These are phyloP conservation scores for Primulina eburnea DNA, from an alignment of 257 asterid genomes.

Conservation along the genomic window DNA sequence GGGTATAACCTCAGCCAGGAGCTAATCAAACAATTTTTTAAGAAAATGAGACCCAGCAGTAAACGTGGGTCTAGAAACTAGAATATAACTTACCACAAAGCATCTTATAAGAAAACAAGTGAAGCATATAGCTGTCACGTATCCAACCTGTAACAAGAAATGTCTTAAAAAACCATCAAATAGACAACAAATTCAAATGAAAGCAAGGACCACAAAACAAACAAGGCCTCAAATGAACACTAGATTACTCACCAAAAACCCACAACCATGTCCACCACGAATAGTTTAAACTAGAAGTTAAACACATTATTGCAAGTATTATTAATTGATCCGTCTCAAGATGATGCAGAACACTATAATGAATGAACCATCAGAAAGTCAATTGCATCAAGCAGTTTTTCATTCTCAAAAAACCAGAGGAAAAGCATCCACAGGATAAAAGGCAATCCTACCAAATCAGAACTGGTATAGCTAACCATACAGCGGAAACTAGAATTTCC, in stretches of 20 bases:
- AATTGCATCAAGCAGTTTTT: background rate
- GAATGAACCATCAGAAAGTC: background rate
- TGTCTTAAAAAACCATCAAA: background rate
- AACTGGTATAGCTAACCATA: slow-evolving; percentile 5
- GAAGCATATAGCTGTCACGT: slow-evolving; percentile 92
- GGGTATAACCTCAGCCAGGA: slow-evolving; percentile 8
- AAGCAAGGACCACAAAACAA: background rate
- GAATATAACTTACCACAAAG: slow-evolving; percentile 62
- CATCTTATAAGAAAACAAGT: slow-evolving; percentile 83
- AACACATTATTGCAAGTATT: background rate
- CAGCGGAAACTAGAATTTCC: background rate
- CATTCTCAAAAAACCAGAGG: background rate
- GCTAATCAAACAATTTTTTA: background rate
- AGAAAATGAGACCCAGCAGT: background rate
- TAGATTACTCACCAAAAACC: background rate
- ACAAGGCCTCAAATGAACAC: background rate
- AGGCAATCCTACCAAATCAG: slow-evolving; percentile 7
- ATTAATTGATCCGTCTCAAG: background rate
- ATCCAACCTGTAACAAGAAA: slow-evolving; percentile 69
- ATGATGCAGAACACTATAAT: slow-evolving; percentile 7
- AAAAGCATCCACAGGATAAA: background rate
- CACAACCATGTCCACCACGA: background rate
- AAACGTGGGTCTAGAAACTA: background rate
- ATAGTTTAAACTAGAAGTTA: background rate
- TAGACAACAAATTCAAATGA: background rate